These are phyloP conservation scores for Eucalyptus paniculata DNA, from an alignment of 345 rosid genomes.

Conservation along the genomic window DNA sequence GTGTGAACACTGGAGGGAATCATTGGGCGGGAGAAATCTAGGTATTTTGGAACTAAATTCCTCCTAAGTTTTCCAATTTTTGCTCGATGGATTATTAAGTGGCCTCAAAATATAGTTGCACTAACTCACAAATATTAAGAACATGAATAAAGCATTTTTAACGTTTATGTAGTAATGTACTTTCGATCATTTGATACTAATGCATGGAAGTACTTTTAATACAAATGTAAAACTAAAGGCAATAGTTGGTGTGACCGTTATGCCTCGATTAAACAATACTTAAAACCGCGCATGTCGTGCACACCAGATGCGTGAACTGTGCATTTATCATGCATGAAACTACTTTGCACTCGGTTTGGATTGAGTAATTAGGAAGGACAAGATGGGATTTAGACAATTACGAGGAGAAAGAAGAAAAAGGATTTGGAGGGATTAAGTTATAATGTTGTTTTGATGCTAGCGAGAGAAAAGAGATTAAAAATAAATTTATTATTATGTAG, in stretches of 20 bases:
- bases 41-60: no score
- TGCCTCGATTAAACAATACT: fast-evolving
- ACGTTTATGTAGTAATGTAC: background rate
- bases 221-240: background rate
- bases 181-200: background rate
- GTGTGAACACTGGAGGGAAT: no score
- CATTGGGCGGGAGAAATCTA: no score
- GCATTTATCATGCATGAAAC: background rate
- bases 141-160: background rate
- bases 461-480: background rate
- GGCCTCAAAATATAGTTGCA: no score
- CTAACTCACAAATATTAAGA: background rate
- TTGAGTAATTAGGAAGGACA: background rate
- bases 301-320: fast-evolving
- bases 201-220: background rate
- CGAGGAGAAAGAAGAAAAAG: background rate
- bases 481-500: background rate
- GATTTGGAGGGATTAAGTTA: background rate
- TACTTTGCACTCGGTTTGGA: background rate
- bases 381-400: background rate
- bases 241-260: fast-evolving
- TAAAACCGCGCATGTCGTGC: fast-evolving
- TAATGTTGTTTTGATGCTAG: background rate
- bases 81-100: no score
- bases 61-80: no score